Percentiles rank a stretch among this genome's conserved stretches.
Evolutionary conservation across 2,329 filamentous ascomycete species (phyloP).

Genomic region (Neopestalotiopsis sp.): DNA sequence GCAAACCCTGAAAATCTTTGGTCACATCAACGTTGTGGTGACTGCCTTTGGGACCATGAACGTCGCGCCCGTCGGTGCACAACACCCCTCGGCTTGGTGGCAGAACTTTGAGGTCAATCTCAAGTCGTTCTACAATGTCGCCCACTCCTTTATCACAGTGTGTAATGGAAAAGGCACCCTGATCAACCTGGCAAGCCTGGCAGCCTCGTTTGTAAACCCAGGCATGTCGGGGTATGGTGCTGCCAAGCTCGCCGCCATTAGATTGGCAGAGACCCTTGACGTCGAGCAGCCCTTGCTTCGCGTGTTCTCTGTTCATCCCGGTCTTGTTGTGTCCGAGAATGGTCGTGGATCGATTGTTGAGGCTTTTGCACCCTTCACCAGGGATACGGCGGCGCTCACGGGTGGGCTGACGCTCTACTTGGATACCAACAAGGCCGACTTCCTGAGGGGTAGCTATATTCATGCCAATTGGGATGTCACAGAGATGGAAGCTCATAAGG

Average conservation of each 20-base stretch:
- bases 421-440: slow-evolving; percentile 34
- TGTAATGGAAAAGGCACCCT: slow-evolving; percentile 27
- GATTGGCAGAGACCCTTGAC: slow-evolving; percentile 30
- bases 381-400: slow-evolving; percentile 35
- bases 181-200: slow-evolving; percentile 30
- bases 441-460: slow-evolving; percentile 37
- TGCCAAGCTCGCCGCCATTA: slow-evolving; percentile 29
- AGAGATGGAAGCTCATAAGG: slow-evolving; percentile 24
- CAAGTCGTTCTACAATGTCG: slow-evolving; percentile 44
- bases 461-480: slow-evolving; percentile 42
- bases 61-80: slow-evolving; percentile 9
- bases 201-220: slow-evolving; percentile 25
- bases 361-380: slow-evolving; percentile 30
- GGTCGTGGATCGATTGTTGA: slow-evolving; percentile 27
- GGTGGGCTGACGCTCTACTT: slow-evolving; percentile 37
- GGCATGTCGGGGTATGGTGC: slow-evolving; percentile 28
- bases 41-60: slow-evolving; percentile 43
- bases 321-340: slow-evolving; percentile 29
- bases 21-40: slow-evolving; percentile 43
- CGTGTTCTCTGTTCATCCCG: slow-evolving; percentile 28
- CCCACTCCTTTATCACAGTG: neutral
- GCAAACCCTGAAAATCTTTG: neutral
- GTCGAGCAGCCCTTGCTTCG: slow-evolving; percentile 30
- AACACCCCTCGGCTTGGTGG: slow-evolving; percentile 40
- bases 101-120: slow-evolving; percentile 54